A percentile compares a stretch with the other conserved stretches of the same genome.
These are phyloP conservation scores for Nigrospora oryzae DNA, from an alignment of 2,329 filamentous ascomycete genomes.

Conservation along the genomic window DNA sequence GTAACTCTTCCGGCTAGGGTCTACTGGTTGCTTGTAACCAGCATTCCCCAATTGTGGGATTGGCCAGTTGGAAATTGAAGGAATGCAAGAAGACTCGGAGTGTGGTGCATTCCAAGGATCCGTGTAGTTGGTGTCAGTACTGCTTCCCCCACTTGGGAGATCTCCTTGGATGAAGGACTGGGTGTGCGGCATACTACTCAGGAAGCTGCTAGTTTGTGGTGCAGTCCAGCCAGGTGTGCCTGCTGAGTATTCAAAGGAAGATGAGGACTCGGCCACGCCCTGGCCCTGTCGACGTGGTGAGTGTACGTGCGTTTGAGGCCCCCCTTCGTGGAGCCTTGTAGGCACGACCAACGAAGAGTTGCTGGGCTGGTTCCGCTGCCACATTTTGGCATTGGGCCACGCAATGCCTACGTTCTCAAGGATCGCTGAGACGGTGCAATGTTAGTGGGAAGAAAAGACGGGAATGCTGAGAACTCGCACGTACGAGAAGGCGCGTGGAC, in stretches of 20 bases:
- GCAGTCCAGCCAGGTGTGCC: constrained; percentile 10
- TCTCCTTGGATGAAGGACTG: constrained; percentile 17
- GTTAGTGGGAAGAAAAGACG: constrained; percentile 2
- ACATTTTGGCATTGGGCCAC: constrained; percentile 71
- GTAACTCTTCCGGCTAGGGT: constrained; percentile 9
- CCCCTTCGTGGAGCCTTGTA: constrained; percentile 31
- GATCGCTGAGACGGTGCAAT: constrained; percentile 43
- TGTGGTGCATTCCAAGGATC: constrained; percentile 17
- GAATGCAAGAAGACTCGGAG: constrained; percentile 16
- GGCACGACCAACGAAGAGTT: constrained; percentile 31
- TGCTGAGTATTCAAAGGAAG: constrained; percentile 8
- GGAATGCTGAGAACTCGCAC: background rate
- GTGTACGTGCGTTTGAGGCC: constrained; percentile 51
- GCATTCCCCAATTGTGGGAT: constrained; percentile 7
- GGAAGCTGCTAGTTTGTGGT: constrained; percentile 9
- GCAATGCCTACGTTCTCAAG: constrained; percentile 67
- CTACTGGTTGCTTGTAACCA: constrained; percentile 9
- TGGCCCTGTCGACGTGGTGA: constrained; percentile 41
- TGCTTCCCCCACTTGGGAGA: constrained; percentile 6
- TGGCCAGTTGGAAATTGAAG: constrained; percentile 10
- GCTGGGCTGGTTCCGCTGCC: constrained; percentile 38
- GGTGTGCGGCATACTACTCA: constrained; percentile 17
- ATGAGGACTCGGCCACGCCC: constrained; percentile 8
- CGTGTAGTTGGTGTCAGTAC: constrained; percentile 9
- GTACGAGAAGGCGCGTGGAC: constrained; percentile 61